Percentiles rank a stretch among this genome's conserved stretches.
phyloP scores from a whole-genome alignment of 2,329 filamentous ascomycete genomes.

The Aureobasidium sp. region DNA sequence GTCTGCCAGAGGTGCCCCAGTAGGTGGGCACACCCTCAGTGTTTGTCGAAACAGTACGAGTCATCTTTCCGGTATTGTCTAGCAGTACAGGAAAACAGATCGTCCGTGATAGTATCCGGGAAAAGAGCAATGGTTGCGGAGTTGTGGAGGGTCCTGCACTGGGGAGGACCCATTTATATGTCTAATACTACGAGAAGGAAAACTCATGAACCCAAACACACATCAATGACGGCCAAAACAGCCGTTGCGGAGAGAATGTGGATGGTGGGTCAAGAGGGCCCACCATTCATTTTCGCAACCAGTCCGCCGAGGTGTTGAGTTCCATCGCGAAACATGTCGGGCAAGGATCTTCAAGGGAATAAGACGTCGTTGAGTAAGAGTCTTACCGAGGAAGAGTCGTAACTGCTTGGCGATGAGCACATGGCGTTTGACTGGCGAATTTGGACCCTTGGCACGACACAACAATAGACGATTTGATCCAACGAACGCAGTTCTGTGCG shows the following conservation, averaged over 20 bases:
- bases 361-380: constrained; percentile 8
- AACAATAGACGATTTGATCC: neutral
- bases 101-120: neutral
- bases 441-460: neutral
- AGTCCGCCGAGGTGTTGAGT: constrained; percentile 6
- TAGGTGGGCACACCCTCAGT: constrained; percentile 36
- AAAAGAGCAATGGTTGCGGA: constrained; percentile 3
- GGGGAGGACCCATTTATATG: constrained; percentile 6
- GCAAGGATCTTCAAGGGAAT: constrained; percentile 1
- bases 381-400: neutral
- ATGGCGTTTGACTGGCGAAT: constrained; percentile 1
- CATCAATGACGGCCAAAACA: constrained; percentile 9
- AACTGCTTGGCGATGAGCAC: constrained; percentile 4
- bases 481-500: neutral
- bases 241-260: constrained; percentile 10
- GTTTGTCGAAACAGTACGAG: constrained; percentile 2
- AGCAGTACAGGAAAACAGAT: constrained; percentile 9
- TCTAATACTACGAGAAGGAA: neutral
- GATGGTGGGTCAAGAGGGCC: constrained; percentile 3
- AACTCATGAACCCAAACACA: neutral
- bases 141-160: neutral
- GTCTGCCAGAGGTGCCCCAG: constrained; percentile 51
- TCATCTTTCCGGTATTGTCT: constrained; percentile 9
- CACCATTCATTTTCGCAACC: constrained; percentile 1
- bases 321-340: constrained; percentile 2